These are phyloP conservation scores for Lobulomyces angularis DNA, from an alignment of 192 early-diverging fungal species.

Conservation along the genomic window DNA sequence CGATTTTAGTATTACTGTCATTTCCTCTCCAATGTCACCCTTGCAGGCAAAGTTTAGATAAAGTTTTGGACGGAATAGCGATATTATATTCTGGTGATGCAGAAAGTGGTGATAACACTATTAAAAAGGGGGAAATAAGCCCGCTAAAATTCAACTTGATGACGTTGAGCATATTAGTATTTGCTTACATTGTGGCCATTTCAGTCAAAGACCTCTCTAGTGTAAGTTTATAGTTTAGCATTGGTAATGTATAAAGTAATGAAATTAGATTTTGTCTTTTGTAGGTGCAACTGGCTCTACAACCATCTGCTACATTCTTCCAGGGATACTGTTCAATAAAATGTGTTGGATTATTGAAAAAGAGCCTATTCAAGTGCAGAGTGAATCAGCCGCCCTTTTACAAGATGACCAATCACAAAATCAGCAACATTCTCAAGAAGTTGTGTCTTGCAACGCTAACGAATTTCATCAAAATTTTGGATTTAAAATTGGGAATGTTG, in stretches of 20 bases:
- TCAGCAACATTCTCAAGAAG: too few species aligned
- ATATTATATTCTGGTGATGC: not conserved
- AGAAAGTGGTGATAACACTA: not conserved
- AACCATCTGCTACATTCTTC: constrained; percentile 90
- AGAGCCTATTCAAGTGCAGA: too few species aligned
- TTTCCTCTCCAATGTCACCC: constrained; percentile 94
- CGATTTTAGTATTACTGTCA: constrained; percentile 74
- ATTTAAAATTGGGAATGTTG: too few species aligned
- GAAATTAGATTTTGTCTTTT: constrained; percentile 58
- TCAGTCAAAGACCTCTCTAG: constrained; percentile 65
- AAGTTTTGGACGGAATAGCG: constrained; percentile 35
- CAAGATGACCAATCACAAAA: too few species aligned
- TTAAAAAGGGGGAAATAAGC: not conserved
- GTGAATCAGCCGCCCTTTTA: too few species aligned
- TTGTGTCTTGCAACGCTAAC: too few species aligned
- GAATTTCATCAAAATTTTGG: too few species aligned
- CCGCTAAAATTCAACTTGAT: too few species aligned
- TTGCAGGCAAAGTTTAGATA: constrained; percentile 75
- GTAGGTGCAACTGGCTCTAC: constrained; percentile 97
- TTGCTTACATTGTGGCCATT: constrained; percentile 63
- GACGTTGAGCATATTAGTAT: constrained; percentile 54
- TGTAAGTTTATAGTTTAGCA: constrained; percentile 21
- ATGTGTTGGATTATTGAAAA: too few species aligned
- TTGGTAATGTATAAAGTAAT: constrained; percentile 8
- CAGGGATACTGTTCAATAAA: too few species aligned